Base-by-base conservation (phyloP, 768 basidiomycete genomes). In the Auriculariales sp. region DNA sequence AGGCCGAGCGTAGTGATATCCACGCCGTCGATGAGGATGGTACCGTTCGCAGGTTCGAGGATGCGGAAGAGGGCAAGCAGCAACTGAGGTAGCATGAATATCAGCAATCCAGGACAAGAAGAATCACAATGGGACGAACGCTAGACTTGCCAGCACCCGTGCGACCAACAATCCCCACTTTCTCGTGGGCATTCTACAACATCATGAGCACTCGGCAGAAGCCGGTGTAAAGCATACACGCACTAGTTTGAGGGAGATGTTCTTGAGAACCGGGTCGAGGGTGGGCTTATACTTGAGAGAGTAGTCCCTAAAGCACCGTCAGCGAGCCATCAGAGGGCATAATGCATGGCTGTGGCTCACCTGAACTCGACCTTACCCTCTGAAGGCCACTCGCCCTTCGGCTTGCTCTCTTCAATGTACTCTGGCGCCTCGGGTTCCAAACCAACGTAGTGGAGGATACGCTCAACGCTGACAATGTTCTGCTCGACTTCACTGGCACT, bases 401-500 rank as follows among this genome's bases (percentile, higher is more conserved):
- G 79, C 44, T 78, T 72, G 10, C 61, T 64, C 19, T 79, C 79
- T 0, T 76, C 71, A 15, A 86, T 67, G 52, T 87, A 81, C 35
- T 74, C 71, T 0, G 84, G 77, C 1, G 85, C 89, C 63, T 97
- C 93, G 0, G 79, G 69, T 15, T 69, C 58, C 15, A 94, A 69
- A 5, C 81, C 69, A 25, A 79, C 79, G 58, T 95, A 93, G 57
- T 92, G 81, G 25, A 86, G 62, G 48, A 93, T 83, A 4, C 90
- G 80, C 61, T 94, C 91, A 14, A 89, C 84, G 57, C 85, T 87
- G 52, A 91, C 87, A 57, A 90, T 81, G 55, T 87, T 88, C 57
- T 91, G 85, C 60, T 94, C 91, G 11, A 91, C 86, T 62, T 93
- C 91, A 57, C 81, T 84, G 2, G 83, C 80, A 12, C 81, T 80